A percentile compares a stretch with the other conserved stretches of the same genome.
Conservation (phyloP, 129 eudicot species). For the Solidago caesia region DNA sequence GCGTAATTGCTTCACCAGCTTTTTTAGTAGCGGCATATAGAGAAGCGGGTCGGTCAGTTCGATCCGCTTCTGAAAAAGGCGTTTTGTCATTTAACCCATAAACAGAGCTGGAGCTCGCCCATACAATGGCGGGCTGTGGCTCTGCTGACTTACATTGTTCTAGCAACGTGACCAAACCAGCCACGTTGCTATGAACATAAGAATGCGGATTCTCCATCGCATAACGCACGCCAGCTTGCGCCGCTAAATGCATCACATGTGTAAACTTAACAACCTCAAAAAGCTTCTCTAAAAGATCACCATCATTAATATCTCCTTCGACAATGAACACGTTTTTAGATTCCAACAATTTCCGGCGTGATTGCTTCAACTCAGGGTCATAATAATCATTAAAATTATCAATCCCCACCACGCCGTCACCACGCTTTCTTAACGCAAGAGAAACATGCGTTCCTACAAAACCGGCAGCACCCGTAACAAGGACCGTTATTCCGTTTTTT, state of each 20-base stretch:
- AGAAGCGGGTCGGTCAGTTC: slow-evolving; percentile 59
- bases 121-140: slow-evolving; percentile 55
- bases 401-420: slow-evolving; percentile 58
- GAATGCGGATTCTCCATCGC: slow-evolving; percentile 62
- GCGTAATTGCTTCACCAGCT: slow-evolving; percentile 61
- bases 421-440: slow-evolving; percentile 47
- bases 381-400: slow-evolving; percentile 54
- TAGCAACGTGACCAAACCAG: slow-evolving; percentile 46
- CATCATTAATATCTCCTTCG: slow-evolving; percentile 52
- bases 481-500: slow-evolving; percentile 36
- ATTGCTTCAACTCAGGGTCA: slow-evolving; percentile 48
- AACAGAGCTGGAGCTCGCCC: slow-evolving; percentile 65
- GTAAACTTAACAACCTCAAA: slow-evolving; percentile 52
- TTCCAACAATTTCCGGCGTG: slow-evolving; percentile 30
- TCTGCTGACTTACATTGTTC: slow-evolving; percentile 45
- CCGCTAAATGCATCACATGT: slow-evolving; percentile 64
- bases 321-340: slow-evolving; percentile 41
- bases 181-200: slow-evolving; percentile 51
- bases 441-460: slow-evolving; percentile 56
- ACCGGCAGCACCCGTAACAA: slow-evolving; percentile 62
- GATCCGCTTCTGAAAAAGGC: slow-evolving; percentile 56
- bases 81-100: slow-evolving; percentile 57
- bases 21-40: slow-evolving; percentile 61
- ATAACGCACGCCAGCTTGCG: slow-evolving; percentile 67
- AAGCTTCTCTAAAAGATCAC: slow-evolving; percentile 30